phyloP scores from a whole-genome alignment of 306 rosid genomes.

The Macrotyloma uniflorum region DNA sequence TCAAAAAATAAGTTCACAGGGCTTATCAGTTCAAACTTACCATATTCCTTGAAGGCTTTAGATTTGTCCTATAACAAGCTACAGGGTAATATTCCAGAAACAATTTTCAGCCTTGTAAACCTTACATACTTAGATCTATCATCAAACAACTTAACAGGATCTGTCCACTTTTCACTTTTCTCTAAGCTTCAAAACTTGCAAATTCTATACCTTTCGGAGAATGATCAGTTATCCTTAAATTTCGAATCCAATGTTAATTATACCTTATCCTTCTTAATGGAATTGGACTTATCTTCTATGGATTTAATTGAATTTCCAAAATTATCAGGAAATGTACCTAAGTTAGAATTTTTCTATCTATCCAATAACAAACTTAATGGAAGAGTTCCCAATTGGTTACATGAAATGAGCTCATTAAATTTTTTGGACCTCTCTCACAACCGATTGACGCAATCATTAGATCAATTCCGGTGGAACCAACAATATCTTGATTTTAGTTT shows the following conservation, averaged over 20 bases:
- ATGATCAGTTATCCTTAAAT: neutral
- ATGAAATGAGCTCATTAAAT: accelerated
- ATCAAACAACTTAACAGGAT: neutral
- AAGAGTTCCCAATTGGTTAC: slow-evolving; percentile 23
- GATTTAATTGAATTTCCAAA: neutral
- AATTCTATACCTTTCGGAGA: neutral
- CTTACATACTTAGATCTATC: neutral
- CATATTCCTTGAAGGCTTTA: too few relatives aligned
- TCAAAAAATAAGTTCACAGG: too few relatives aligned
- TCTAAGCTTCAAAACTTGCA: neutral
- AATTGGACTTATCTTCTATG: neutral
- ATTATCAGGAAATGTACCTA: neutral
- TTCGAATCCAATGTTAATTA: neutral
- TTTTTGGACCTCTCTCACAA: slow-evolving; percentile 18
- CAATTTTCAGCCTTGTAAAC: neutral
- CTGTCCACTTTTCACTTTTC: neutral
- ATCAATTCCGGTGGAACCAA: neutral
- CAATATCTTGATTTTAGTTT: slow-evolving; percentile 1
- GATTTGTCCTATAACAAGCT: neutral
- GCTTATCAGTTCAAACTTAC: too few relatives aligned
- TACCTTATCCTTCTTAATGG: neutral
- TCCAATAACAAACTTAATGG: neutral
- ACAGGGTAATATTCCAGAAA: neutral
- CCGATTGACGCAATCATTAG: neutral
- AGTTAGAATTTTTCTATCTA: neutral